Percentiles rank a stretch among this genome's conserved stretches.
These are phyloP conservation scores for Mucuna pruriens DNA, from an alignment of 306 rosid genomes.

Conservation along the genomic window DNA sequence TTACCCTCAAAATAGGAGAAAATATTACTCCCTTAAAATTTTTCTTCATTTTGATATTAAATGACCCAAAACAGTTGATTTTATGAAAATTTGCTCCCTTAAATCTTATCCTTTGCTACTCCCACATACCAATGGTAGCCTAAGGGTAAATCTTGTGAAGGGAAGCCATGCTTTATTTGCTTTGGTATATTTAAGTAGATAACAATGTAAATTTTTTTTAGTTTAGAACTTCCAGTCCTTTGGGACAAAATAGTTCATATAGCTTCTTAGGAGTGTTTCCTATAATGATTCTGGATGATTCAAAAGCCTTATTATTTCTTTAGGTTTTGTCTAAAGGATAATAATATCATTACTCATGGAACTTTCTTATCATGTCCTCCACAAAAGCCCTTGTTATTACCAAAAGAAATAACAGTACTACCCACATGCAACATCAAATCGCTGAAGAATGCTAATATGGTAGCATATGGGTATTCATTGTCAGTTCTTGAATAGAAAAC, in stretches of 20 bases:
- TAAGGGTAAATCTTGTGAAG: not conserved
- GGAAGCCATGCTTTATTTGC: not conserved
- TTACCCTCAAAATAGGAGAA: not conserved
- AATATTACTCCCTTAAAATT: not conserved
- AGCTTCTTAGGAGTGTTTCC: constrained; percentile 7
- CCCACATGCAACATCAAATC: constrained; percentile 30
- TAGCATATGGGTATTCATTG: constrained; percentile 11
- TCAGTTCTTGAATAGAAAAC: constrained; percentile 21
- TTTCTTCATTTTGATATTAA: not conserved
- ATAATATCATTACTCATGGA: not conserved
- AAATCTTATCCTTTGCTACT: not conserved
- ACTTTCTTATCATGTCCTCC: not conserved
- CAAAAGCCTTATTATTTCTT: not conserved
- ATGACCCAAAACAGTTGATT: not conserved
- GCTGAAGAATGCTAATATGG: constrained; percentile 1
- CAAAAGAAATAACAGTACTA: constrained; percentile 28
- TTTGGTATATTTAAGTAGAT: not conserved
- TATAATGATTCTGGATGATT: not conserved
- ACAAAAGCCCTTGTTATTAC: constrained; percentile 20
- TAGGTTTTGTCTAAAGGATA: not conserved
- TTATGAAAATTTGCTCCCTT: not conserved
- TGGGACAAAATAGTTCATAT: not conserved
- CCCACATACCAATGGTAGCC: not conserved
- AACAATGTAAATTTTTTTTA: not conserved
- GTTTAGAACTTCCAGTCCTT: not conserved